Conservation (phyloP, 495 filamentous ascomycete species). For the Darksidea phi region DNA sequence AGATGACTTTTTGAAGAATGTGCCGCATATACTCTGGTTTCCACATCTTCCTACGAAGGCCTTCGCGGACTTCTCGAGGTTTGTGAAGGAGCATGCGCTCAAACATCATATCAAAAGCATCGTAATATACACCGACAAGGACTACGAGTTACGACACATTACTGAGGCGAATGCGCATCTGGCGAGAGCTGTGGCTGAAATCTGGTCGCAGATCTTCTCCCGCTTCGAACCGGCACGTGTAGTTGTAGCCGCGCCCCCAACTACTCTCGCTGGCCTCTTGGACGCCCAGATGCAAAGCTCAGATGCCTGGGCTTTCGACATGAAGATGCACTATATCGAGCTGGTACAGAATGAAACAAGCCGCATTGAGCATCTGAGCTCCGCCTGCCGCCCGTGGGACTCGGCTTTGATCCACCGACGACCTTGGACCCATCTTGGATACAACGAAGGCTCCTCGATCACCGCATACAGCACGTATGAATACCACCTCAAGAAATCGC, state of each 20-base stretch:
- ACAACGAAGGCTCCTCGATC: conserved; percentile 36
- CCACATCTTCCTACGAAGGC: conserved; percentile 21
- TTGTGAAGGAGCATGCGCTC: conserved; percentile 14
- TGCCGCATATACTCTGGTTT: conserved; percentile 18
- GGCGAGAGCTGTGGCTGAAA: conserved; percentile 15
- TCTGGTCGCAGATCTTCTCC: conserved; percentile 30
- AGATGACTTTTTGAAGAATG: conserved; percentile 23
- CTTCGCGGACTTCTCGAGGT: conserved; percentile 15
- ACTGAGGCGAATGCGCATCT: conserved; percentile 14
- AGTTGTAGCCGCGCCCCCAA: conserved; percentile 30
- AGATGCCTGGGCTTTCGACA: conserved; percentile 36
- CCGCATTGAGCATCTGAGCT: background rate
- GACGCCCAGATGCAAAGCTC: conserved; percentile 26
- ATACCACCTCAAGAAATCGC: conserved; percentile 34
- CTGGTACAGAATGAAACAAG: conserved; percentile 8
- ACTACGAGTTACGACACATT: conserved; percentile 30
- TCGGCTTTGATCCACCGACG: conserved; percentile 22
- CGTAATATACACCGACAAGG: conserved; percentile 21
- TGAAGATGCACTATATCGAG: conserved; percentile 36
- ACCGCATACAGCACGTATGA: conserved; percentile 34
- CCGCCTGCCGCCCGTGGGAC: conserved; percentile 18
- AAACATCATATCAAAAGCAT: conserved; percentile 28
- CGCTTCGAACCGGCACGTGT: conserved; percentile 21
- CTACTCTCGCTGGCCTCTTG: conserved; percentile 25
- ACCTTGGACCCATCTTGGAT: conserved; percentile 31